Evolutionary conservation across 768 basidiomycete species (phyloP).

Genomic region (Boletus pseudo-olivaceus): DNA sequence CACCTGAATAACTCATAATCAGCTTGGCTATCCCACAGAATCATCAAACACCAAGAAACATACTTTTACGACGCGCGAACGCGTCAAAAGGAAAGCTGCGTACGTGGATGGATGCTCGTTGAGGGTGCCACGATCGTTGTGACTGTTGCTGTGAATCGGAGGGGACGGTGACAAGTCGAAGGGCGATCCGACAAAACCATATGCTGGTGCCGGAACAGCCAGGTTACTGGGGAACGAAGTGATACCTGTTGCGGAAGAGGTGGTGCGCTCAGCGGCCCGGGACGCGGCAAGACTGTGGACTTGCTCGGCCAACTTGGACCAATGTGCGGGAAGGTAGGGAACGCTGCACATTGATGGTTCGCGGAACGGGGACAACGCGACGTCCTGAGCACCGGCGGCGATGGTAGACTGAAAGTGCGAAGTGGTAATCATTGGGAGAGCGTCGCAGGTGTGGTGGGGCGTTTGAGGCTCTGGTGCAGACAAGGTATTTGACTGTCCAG

Average conservation of each 20-base stretch:
- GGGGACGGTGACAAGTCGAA: conserved; percentile 30
- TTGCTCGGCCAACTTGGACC: conserved; percentile 11
- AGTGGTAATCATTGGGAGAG: conserved; percentile 21
- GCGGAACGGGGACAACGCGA: conserved; percentile 3
- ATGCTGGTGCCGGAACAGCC: background rate
- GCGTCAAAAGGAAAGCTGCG: conserved; percentile 45
- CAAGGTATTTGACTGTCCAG: conserved; percentile 28
- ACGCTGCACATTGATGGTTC: conserved; percentile 3
- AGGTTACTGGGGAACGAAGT: conserved; percentile 3
- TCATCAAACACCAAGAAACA: conserved; percentile 17
- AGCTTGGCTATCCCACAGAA: background rate
- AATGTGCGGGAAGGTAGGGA: background rate
- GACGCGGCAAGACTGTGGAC: background rate
- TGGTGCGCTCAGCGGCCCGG: conserved; percentile 1
- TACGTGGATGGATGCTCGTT: conserved; percentile 7
- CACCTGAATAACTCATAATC: conserved; percentile 16
- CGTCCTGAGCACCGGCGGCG: background rate
- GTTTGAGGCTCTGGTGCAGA: background rate
- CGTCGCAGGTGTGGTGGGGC: conserved; percentile 1
- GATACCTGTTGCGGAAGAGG: background rate
- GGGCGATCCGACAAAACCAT: conserved; percentile 26
- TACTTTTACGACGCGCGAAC: conserved; percentile 54
- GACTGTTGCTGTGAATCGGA: conserved; percentile 5
- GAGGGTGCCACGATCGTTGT: conserved; percentile 5
- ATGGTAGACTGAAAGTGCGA: background rate